A percentile compares a stretch with the other conserved stretches of the same genome.
Evolutionary conservation across 768 basidiomycete species (phyloP).

Genomic region (Gymnopilus junonius): DNA sequence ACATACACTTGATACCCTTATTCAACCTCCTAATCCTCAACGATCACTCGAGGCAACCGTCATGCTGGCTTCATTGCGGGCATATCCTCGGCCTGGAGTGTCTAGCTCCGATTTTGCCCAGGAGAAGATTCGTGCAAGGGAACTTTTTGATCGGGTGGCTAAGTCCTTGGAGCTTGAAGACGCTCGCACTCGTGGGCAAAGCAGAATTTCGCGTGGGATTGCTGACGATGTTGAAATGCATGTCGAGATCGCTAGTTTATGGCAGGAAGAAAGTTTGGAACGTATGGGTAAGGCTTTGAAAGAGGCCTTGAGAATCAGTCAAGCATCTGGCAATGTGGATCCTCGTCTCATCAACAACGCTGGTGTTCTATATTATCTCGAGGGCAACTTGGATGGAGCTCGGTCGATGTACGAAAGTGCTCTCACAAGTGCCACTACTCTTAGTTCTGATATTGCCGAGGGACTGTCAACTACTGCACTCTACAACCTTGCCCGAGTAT

Average conservation of each 20-base stretch:
- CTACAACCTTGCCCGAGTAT: slow-evolving; percentile 91
- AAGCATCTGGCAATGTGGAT: slow-evolving; percentile 52
- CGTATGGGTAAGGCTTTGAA: slow-evolving; percentile 73
- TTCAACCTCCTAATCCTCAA: slow-evolving; percentile 67
- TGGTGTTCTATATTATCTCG: slow-evolving; percentile 74
- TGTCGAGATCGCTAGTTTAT: slow-evolving; percentile 87
- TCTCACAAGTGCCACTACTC: slow-evolving; percentile 56
- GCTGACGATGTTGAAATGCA: slow-evolving; percentile 86
- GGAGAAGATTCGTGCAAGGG: slow-evolving; percentile 76
- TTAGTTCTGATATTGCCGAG: slow-evolving; percentile 57
- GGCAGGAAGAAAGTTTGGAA: slow-evolving; percentile 82
- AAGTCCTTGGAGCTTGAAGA: slow-evolving; percentile 74
- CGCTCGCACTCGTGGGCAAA: slow-evolving; percentile 47
- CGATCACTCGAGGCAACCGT: slow-evolving; percentile 83
- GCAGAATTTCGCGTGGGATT: slow-evolving; percentile 54
- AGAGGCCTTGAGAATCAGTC: slow-evolving; percentile 71
- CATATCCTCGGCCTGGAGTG: slow-evolving; percentile 79
- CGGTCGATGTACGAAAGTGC: slow-evolving; percentile 74
- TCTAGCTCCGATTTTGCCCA: slow-evolving; percentile 72
- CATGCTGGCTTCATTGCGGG: slow-evolving; percentile 89
- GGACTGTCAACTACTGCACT: slow-evolving; percentile 80
- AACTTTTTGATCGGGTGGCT: slow-evolving; percentile 77
- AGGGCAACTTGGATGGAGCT: slow-evolving; percentile 61
- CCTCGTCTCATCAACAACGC: slow-evolving; percentile 83
- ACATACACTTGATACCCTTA: slow-evolving; percentile 78